A percentile compares a stretch with the other conserved stretches of the same genome.
These are phyloP conservation scores for Fusarium sarcochroum DNA, from an alignment of 2,329 filamentous ascomycete species.

Conservation along the genomic window DNA sequence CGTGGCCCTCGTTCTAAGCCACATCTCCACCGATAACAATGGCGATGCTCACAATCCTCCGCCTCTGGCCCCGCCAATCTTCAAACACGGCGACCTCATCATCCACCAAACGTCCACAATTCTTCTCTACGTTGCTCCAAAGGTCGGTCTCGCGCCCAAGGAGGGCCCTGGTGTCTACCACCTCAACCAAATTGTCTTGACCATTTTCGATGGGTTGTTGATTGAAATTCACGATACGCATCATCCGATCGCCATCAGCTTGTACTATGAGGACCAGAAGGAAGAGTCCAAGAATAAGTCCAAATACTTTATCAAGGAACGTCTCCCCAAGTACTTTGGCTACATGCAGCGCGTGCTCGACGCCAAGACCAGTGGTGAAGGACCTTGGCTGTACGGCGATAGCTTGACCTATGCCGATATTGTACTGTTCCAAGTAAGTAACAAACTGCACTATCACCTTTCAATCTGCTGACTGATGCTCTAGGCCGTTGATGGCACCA, in stretches of 20 bases:
- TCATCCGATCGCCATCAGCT: constrained; percentile 72
- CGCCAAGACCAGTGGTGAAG: constrained; percentile 67
- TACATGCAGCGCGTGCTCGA: constrained; percentile 78
- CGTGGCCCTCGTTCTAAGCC: constrained; percentile 62
- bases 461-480: constrained; percentile 52
- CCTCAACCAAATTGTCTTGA: constrained; percentile 75
- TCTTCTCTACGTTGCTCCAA: constrained; percentile 76
- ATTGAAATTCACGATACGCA: constrained; percentile 83
- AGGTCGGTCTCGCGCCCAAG: constrained; percentile 67
- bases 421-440: constrained; percentile 76
- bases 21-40: constrained; percentile 60
- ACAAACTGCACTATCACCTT: background rate
- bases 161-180: constrained; percentile 63
- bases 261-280: constrained; percentile 84
- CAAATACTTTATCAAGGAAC: constrained; percentile 69
- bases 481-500: constrained; percentile 65
- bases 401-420: constrained; percentile 79
- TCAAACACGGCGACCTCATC: constrained; percentile 72
- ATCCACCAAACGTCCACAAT: constrained; percentile 82
- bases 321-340: constrained; percentile 79
- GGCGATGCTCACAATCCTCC: constrained; percentile 74
- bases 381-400: constrained; percentile 76
- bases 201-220: constrained; percentile 77
- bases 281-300: constrained; percentile 71
- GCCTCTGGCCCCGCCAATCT: constrained; percentile 74